These are phyloP conservation scores for Paramecium tetraurelia DNA, from an alignment of 73 alveolate species.

Conservation along the genomic window DNA sequence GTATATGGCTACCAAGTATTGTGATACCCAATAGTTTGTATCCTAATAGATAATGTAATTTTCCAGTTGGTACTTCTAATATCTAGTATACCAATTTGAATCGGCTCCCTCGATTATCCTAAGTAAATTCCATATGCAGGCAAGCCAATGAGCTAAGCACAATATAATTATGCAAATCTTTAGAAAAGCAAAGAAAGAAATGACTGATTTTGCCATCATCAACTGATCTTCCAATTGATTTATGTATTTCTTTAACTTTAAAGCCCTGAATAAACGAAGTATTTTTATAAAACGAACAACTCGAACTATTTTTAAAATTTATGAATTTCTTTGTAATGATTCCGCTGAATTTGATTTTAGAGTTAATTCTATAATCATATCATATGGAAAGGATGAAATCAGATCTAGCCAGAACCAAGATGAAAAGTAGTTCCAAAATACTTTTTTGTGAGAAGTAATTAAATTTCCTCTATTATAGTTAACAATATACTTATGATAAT, in stretches of 20 bases:
- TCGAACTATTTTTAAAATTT: constrained; percentile 16
- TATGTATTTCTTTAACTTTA: neutral
- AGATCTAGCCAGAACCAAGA: constrained; percentile 22
- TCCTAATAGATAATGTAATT: neutral
- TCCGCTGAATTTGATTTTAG: neutral
- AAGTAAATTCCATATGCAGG: constrained; percentile 18
- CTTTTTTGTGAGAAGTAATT: neutral
- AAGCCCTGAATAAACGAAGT: constrained; percentile 20
- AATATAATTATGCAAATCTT: neutral
- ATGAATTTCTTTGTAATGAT: neutral
- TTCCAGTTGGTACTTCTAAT: neutral
- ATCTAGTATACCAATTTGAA: neutral
- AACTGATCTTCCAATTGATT: neutral
- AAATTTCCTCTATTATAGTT: constrained; percentile 12
- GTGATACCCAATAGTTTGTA: neutral
- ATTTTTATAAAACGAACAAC: neutral
- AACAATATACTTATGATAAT: neutral
- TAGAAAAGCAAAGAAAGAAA: neutral
- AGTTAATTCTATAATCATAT: neutral
- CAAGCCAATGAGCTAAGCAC: constrained; percentile 38
- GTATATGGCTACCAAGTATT: constrained; percentile 60
- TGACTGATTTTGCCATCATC: neutral
- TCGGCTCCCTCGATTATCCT: neutral
- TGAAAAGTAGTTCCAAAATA: neutral
- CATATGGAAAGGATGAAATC: constrained; percentile 25